These are phyloP conservation scores for Alternaria infectoria DNA, from an alignment of 2,329 filamentous ascomycete genomes.

Conservation along the genomic window DNA sequence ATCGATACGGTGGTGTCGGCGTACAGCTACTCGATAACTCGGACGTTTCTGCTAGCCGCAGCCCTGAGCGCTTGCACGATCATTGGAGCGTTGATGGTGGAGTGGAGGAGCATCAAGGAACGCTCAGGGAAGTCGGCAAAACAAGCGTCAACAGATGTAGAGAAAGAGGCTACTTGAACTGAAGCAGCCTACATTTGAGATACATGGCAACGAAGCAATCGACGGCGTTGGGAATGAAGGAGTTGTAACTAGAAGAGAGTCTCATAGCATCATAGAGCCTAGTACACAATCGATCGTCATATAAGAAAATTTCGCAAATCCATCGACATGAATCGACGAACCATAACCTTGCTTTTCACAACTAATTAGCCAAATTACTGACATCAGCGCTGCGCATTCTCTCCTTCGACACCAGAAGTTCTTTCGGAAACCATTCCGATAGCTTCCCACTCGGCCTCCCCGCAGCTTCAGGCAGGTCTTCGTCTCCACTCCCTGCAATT, in stretches of 20 bases:
- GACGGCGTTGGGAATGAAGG: background rate
- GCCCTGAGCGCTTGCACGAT: conserved; percentile 61
- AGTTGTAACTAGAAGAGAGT: background rate
- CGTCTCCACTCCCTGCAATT: conserved; percentile 17
- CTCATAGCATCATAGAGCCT: background rate
- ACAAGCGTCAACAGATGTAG: background rate
- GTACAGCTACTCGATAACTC: conserved; percentile 66
- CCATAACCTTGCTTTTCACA: background rate
- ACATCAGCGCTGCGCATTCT: conserved; percentile 1
- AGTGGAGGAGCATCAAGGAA: conserved; percentile 65
- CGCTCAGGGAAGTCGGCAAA: background rate
- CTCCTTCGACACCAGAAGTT: background rate
- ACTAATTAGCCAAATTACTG: background rate
- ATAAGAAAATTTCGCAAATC: background rate
- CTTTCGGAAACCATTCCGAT: conserved; percentile 6
- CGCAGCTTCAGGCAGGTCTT: background rate
- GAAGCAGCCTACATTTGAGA: background rate
- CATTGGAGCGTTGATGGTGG: conserved; percentile 60
- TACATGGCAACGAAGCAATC: background rate
- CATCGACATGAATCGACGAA: background rate
- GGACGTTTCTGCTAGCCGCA: conserved; percentile 65
- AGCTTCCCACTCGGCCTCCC: conserved; percentile 8
- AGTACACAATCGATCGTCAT: background rate
- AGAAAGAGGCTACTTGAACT: background rate
- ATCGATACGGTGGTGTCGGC: conserved; percentile 62